These are phyloP conservation scores for Aspergillus amoenus DNA, from an alignment of 2,329 filamentous ascomycete genomes.

Conservation along the genomic window DNA sequence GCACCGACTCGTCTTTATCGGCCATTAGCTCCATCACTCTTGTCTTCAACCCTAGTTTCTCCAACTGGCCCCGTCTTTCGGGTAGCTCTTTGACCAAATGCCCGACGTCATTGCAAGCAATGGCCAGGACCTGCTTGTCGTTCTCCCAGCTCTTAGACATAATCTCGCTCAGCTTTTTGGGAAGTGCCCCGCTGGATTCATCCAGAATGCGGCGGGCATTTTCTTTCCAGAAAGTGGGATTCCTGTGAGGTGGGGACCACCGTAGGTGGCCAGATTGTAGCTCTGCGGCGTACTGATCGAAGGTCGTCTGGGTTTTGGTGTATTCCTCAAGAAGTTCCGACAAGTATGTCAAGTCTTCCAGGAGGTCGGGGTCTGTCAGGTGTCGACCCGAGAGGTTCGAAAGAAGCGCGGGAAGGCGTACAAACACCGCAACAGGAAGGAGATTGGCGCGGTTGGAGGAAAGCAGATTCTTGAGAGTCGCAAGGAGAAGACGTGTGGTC, in stretches of 20 bases:
- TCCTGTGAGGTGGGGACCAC: constrained; percentile 90
- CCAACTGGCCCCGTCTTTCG: constrained; percentile 74
- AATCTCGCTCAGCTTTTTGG: constrained; percentile 81
- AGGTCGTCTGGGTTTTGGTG: constrained; percentile 66
- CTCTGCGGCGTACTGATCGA: constrained; percentile 74
- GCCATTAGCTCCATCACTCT: constrained; percentile 93
- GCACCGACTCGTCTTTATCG: constrained; percentile 80
- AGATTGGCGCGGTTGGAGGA: constrained; percentile 66
- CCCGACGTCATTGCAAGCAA: constrained; percentile 92
- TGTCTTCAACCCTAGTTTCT: constrained; percentile 80
- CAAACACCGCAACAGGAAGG: constrained; percentile 82
- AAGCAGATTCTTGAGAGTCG: constrained; percentile 85
- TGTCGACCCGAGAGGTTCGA: constrained; percentile 56
- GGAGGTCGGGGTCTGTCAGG: constrained; percentile 49
- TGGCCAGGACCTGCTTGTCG: constrained; percentile 81
- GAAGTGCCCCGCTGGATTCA: constrained; percentile 73
- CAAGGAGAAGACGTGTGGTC: constrained; percentile 86
- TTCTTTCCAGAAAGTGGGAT: constrained; percentile 84
- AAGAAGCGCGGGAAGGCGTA: constrained; percentile 69
- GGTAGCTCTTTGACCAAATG: constrained; percentile 84
- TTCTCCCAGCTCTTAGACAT: constrained; percentile 80
- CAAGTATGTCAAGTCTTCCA: constrained; percentile 49
- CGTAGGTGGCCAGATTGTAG: constrained; percentile 81
- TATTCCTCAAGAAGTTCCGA: constrained; percentile 81
- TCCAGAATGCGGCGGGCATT: constrained; percentile 87